A percentile compares a stretch with the other conserved stretches of the same genome.
These are phyloP conservation scores for Tulasnella sp. DNA, from an alignment of 768 basidiomycete genomes.

Conservation along the genomic window DNA sequence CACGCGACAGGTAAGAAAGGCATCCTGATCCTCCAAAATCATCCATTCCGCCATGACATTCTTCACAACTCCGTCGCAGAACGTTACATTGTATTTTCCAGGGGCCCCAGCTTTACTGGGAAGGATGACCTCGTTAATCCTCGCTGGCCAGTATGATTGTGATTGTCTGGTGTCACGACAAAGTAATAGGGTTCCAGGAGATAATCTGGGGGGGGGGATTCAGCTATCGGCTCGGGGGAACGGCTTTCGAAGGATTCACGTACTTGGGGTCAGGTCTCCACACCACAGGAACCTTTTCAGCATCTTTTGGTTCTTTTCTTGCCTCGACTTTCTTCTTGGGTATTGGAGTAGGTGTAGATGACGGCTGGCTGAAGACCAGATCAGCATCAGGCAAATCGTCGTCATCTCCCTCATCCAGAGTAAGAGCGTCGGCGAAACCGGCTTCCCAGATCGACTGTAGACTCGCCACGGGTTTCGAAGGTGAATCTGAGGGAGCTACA, in stretches of 20 bases:
- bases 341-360: slow-evolving; percentile 9
- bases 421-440: slow-evolving; percentile 10
- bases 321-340: neutral
- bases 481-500: slow-evolving; percentile 8
- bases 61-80: neutral
- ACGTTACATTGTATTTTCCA: slow-evolving; percentile 19
- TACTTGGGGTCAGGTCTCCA: slow-evolving; percentile 25
- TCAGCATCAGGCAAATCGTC: slow-evolving; percentile 24
- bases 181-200: neutral
- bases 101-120: neutral
- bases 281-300: neutral
- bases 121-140: neutral
- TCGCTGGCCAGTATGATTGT: slow-evolving; percentile 24
- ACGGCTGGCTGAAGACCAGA: neutral
- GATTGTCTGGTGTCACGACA: slow-evolving; percentile 11
- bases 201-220: neutral
- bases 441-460: slow-evolving; percentile 1
- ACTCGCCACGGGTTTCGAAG: neutral
- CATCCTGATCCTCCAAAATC: neutral
- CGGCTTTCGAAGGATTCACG: neutral
- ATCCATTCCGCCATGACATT: neutral
- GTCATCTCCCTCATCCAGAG: slow-evolving; percentile 11
- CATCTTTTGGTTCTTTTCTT: neutral
- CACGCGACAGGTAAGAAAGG: slow-evolving; percentile 23
- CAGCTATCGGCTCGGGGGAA: neutral